Base-by-base conservation (phyloP, 2,329 filamentous ascomycete species). In the Sporothrix brunneoviolacea region DNA sequence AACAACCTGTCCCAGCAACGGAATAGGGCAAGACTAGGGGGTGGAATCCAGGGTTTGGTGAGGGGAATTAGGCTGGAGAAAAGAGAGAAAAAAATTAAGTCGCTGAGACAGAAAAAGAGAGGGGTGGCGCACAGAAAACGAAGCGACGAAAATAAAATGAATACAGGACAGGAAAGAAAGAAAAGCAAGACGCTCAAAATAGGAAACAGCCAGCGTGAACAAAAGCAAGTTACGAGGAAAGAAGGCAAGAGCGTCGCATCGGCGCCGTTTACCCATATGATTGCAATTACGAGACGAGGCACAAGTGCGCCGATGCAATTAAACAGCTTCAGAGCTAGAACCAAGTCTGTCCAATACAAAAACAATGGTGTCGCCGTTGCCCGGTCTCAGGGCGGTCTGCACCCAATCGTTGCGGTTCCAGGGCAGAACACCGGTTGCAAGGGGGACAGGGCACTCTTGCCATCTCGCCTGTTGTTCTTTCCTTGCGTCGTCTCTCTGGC, bases 11-110 rank as follows among this genome's bases (percentile, higher is more conserved):
- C 48, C 40, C 40, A 19, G 48, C 42, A 46, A 51, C 36, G 42
- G 44, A 41, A 16, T 44, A 48, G 50, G 50, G 50, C 39, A 48
- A 6, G 50, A 38, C 40, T n/a, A 52, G 45, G 50, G 50, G 50
- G 50, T 48, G 45, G 45, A 52, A 49, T 48, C 30, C 33, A 45
- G 50, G 50, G 50, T n/a, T 50, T 50, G 18, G 48, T 21, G 40
- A 39, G 40, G 35, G 39, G 40, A 22, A 24, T 24, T 32, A 19
- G 21, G 37, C n/a, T n/a, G 30, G 30, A 28, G 19, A 24, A 1
- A 16, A 19, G n/a, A 38, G 6, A 30, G 4, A 36, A 16, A 28
- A 36, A 43, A 38, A 44, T 6, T 9, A 10, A 8, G 3, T 21
- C 6, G 19, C 43, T 21, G 22, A 30, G 33, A 47, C 44, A 39